phyloP scores from a whole-genome alignment of 1,284 basidiomycete genomes.

The Athelia sp. region DNA sequence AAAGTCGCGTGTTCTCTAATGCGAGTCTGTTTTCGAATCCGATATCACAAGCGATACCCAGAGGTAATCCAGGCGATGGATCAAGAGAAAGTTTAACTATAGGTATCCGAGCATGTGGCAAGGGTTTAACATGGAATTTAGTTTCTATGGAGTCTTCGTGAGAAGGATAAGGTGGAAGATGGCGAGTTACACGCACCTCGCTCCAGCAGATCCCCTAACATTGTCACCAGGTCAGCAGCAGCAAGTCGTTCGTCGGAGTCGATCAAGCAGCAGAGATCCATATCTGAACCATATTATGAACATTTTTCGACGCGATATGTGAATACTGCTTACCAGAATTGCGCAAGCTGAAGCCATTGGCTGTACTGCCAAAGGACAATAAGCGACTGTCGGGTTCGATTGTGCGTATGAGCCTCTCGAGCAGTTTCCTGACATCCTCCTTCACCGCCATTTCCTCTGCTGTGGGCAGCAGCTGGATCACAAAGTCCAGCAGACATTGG shows the following conservation, averaged over 20 bases:
- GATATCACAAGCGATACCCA: conserved; percentile 95
- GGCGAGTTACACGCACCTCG: conserved; percentile 54
- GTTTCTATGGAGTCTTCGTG: conserved; percentile 58
- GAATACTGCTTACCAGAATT: conserved; percentile 73
- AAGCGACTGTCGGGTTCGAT: conserved; percentile 91
- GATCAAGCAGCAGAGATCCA: conserved; percentile 97
- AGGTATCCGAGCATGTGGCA: conserved; percentile 96
- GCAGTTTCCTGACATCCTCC: conserved; percentile 91
- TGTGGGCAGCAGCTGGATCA: conserved; percentile 86
- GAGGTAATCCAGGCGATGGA: conserved; percentile 84
- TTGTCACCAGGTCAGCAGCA: conserved; percentile 89
- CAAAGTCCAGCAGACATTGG: conserved; percentile 73
- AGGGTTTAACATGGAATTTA: conserved; percentile 94
- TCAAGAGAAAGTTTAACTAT: conserved; percentile 96
- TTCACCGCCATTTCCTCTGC: conserved; percentile 89
- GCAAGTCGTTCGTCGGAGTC: conserved; percentile 74
- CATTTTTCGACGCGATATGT: conserved; percentile 5
- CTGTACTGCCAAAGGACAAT: conserved; percentile 92
- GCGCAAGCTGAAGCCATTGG: conserved; percentile 89
- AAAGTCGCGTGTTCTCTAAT: conserved; percentile 91
- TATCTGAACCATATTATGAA: conserved; percentile 53
- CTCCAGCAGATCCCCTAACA: conserved; percentile 90
- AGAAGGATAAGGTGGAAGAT: conserved; percentile 5
- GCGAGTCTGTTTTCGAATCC: conserved; percentile 97
- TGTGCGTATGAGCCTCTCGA: conserved; percentile 91